phyloP scores from a whole-genome alignment of 371 early-diverging fungal genomes.

The Catenaria anguillulae region DNA sequence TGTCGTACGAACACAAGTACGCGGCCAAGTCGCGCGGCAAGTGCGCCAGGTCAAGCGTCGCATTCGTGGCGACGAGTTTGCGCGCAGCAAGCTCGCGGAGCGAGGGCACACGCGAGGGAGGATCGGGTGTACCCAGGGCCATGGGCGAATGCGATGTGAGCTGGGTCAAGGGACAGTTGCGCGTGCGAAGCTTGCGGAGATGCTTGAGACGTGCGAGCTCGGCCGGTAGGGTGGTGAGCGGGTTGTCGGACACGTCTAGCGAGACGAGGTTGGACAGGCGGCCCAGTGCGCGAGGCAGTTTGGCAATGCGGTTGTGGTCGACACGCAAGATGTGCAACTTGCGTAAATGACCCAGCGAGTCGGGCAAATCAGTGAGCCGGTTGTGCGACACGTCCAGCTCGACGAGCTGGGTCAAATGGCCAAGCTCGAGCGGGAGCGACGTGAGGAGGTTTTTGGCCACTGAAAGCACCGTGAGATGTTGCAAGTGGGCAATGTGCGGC shows the following conservation, averaged over 20 bases:
- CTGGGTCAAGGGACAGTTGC: conserved; percentile 35
- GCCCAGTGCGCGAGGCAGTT: conserved; percentile 47
- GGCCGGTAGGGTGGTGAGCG: conserved; percentile 49
- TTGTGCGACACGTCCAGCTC: conserved; percentile 54
- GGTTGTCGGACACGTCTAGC: conserved; percentile 52
- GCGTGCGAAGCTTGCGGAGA: conserved; percentile 42
- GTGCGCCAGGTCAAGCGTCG: not conserved
- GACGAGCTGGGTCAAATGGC: conserved; percentile 42
- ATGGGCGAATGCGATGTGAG: conserved; percentile 28
- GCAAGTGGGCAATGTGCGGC: conserved; percentile 43
- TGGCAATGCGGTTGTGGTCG: conserved; percentile 33
- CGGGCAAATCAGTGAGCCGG: conserved; percentile 40
- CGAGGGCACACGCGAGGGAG: not conserved
- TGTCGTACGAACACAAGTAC: not conserved
- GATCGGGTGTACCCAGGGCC: not conserved
- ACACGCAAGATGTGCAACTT: conserved; percentile 41
- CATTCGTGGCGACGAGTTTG: not conserved
- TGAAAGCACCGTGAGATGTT: conserved; percentile 41
- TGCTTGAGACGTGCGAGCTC: conserved; percentile 48
- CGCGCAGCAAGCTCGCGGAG: not conserved
- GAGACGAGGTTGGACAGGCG: conserved; percentile 34
- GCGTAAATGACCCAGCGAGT: conserved; percentile 38
- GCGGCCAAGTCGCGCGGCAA: not conserved
- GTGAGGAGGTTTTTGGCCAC: conserved; percentile 42
- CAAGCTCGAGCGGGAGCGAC: conserved; percentile 50